These are phyloP conservation scores for Lepidium didymum DNA, from an alignment of 345 rosid genomes.

Conservation along the genomic window DNA sequence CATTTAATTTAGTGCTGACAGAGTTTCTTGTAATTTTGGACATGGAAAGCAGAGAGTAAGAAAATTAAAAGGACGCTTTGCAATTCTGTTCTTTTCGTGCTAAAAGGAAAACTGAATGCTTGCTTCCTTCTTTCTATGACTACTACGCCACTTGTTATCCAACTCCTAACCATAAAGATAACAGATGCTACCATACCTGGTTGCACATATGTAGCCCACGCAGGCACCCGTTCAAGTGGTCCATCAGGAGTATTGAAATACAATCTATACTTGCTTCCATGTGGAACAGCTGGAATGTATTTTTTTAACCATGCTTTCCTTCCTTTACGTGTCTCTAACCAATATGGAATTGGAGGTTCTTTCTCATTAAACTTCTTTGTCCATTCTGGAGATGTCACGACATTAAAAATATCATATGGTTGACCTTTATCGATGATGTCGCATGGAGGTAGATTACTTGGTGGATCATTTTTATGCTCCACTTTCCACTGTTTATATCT, in stretches of 20 bases:
- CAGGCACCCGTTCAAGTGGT: slow-evolving; percentile 84
- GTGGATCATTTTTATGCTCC: slow-evolving; percentile 86
- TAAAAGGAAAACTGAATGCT: not conserved
- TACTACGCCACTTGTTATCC: not conserved
- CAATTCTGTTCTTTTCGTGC: not conserved
- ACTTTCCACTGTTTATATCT: slow-evolving; percentile 72
- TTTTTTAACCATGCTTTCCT: slow-evolving; percentile 88
- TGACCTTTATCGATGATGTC: slow-evolving; percentile 79
- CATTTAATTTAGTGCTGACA: not conserved
- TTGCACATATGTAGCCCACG: slow-evolving; percentile 94
- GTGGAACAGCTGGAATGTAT: slow-evolving; percentile 77
- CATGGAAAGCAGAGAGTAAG: not conserved
- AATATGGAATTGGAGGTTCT: slow-evolving; percentile 72
- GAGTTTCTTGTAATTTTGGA: not conserved
- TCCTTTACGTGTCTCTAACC: slow-evolving; percentile 96
- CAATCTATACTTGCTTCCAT: slow-evolving; percentile 89
- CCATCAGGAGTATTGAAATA: slow-evolving; percentile 89
- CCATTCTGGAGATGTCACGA: slow-evolving; percentile 49
- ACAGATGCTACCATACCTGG: slow-evolving; percentile 49
- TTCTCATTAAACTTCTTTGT: slow-evolving; percentile 62
- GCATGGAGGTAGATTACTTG: slow-evolving; percentile 68
- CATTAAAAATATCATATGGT: slow-evolving; percentile 60
- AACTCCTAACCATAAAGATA: not conserved
- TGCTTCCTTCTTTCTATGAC: not conserved
- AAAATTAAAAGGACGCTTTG: not conserved